Base-by-base conservation (phyloP, 768 basidiomycete species). In the Tricholoma bakamatsutake region DNA sequence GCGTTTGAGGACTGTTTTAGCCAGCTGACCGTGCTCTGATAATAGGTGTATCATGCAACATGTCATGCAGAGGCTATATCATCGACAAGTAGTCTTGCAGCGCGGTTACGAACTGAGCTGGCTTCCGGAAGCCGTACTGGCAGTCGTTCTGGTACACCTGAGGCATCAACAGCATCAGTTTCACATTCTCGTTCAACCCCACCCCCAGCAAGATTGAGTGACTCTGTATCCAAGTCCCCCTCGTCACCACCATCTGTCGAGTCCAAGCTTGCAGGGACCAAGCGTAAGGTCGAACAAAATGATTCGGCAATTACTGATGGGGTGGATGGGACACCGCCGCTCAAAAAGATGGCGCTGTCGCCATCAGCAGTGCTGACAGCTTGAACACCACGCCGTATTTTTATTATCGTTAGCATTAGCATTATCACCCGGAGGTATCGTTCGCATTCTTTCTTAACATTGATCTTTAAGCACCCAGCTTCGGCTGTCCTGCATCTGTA, bases 21-120 rank as follows among this genome's bases (percentile, higher is more conserved):
- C 39, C 58, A 21, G 53, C 52, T 54, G n/a, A 59, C 48, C 13
- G 40, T 21, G 40, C 18, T 4, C 2, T 31, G 46, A 5, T 5
- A 6, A 31, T 65, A 94, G 93, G 87, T 95, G 64, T 96, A 86
- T 69, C 94, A 97, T 73, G 94, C 94, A 47, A 96, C 93, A 15
- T 97, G 94, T 71, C 88, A 91, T 72, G 88, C 90, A 24, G 93
- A 96, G 67, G 87, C 87, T 35, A 68, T 80, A 37, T 74, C 71
- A 24, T 87, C 83, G 50, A 80, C 82, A 51, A 85, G 77, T 61
- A 87, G 70, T 62, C 73, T 90, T 52, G 88, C 84, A 52, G 80
- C 82, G 7, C 82, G 85, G 47, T 69, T 92, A 64, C 84, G 85
- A 55, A 80, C 73, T 71, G 85, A 89, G 64, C 67, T 75, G 46